Evolutionary conservation across 148 eudicot genomes (phyloP), one percentile per base, ranked within the genome.

Genomic region (Rhododendron mucronatum): DNA sequence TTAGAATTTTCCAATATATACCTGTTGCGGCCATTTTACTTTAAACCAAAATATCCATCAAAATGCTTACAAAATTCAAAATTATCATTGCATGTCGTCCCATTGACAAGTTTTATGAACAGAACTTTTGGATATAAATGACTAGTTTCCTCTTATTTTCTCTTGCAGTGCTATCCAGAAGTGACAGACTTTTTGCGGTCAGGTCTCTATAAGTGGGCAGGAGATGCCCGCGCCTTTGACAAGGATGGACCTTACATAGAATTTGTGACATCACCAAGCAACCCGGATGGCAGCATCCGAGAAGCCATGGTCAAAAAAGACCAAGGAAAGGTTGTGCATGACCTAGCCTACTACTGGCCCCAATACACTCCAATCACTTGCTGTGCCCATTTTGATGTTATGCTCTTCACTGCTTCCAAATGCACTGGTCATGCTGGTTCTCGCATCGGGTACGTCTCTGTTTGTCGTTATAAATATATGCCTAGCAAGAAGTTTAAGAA

Each of bases 351-450:
- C 87, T 95, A 93, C 73, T 96, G 99, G 99, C 98, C 99, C 10
- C 98, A 96, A 30, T 94, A 93, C 84, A 93, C 98, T n/a, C 89
- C 99, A 65, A 95, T 97, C n/a, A 90, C 97, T 47, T 35, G 79
- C 5, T 80, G 89, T 4, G 90, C 90, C 50, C 89, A 91, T 80
- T 87, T 81, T 71, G 98, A 94, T 82, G 77, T 94, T 73, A 95
- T 96, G 99, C 88, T 96, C 1, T 96, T 96, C 84, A 95, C 98
- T 3, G 74, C 90, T 73, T 96, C 99, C 69, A 96, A 96, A 90
- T 91, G 91, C 90, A 91, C 95, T 3, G 99, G 99, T 37, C 98
- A 97, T 81, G 99, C 99, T 14, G 98, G 99, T n/a, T 93, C 96
- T 5, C 91, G 99, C 77, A 88, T 96, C 37, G 99, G 99, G 99